Conservation (phyloP, 2,329 filamentous ascomycete genomes). For the Neodidymelliopsis sp. region DNA sequence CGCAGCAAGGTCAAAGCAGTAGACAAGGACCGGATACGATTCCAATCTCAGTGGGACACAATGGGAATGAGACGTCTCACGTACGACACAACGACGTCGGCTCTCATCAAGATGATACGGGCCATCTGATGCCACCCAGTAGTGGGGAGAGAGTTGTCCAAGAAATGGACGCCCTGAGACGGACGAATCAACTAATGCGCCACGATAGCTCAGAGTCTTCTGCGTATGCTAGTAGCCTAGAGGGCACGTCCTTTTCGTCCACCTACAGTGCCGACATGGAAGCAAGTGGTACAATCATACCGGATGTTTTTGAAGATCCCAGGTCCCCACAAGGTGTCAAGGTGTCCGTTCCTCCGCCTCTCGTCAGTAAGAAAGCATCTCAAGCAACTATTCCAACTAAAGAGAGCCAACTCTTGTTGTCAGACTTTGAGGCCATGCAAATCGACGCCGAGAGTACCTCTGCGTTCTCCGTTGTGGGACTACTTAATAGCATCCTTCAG, state of each 20-base stretch:
- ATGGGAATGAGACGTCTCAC: not conserved
- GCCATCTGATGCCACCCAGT: conserved; percentile 24
- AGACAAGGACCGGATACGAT: conserved; percentile 40
- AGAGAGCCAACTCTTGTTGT: conserved; percentile 42
- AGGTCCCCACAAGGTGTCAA: conserved; percentile 35
- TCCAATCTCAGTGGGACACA: conserved; percentile 24
- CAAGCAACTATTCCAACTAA: conserved; percentile 33
- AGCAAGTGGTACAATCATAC: conserved; percentile 53
- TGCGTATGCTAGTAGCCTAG: conserved; percentile 44
- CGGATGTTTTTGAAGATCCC: conserved; percentile 39
- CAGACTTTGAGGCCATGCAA: conserved; percentile 47
- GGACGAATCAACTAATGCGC: conserved; percentile 51
- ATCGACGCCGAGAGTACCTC: conserved; percentile 43
- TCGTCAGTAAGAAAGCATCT: conserved; percentile 35
- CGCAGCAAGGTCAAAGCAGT: conserved; percentile 29
- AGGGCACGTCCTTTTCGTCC: conserved; percentile 35
- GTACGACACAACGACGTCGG: conserved; percentile 19
- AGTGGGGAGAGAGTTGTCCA: conserved; percentile 44
- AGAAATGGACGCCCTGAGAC: conserved; percentile 49
- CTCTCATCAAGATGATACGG: conserved; percentile 24
- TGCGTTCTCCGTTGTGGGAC: conserved; percentile 52
- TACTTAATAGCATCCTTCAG: conserved; percentile 52
- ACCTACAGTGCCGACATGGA: conserved; percentile 48
- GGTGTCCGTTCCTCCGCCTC: conserved; percentile 21
- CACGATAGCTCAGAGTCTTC: conserved; percentile 52